Evolutionary conservation across 2,329 filamentous ascomycete species (phyloP), one percentile per base, ranked within the genome.

Genomic region (Passalora sequoiae): DNA sequence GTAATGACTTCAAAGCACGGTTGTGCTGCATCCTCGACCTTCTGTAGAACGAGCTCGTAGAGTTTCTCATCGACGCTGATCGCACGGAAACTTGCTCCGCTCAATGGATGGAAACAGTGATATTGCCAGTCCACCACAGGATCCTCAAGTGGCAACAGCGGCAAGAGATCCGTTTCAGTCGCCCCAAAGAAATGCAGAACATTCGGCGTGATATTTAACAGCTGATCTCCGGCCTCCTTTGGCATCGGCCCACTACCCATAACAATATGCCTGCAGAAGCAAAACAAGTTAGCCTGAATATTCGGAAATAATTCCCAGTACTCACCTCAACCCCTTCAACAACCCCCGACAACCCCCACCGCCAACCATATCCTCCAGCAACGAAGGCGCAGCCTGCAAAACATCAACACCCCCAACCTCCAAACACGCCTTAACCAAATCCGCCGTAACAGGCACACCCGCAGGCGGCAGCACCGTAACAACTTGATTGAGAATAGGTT

Each of bases 221-320:
- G 22, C 33, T 25, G 24, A 27, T 43, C 33, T n/a, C 32, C 40
- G 15, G 21, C 27, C 10, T 15, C 10, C 28, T 38, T 38, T 3
- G 12, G n/a, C 25, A 43, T 43, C 3, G 40, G 40, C 12, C 40
- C 40, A 10, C 40, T 43, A n/a, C 40, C 32, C 13, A 38, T 38
- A 12, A 37, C 19, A 5, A 43, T 43, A 19, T 22, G 16, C 21
- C 13, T 17, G 7, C n/a, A n/a, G n/a, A n/a, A n/a, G n/a, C n/a
- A n/a, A n/a, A n/a, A n/a, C n/a, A n/a, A n/a, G n/a, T n/a, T n/a
- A n/a, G n/a, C n/a, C n/a, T n/a, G n/a, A n/a, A n/a, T n/a, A n/a
- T n/a, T n/a, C n/a, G n/a, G n/a, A n/a, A n/a, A n/a, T n/a, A n/a
- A n/a, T n/a, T n/a, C n/a, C n/a, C n/a, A n/a, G n/a, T n/a, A n/a